These are phyloP conservation scores for Fusarium scirpi DNA, from an alignment of 2,329 filamentous ascomycete genomes.

Conservation along the genomic window DNA sequence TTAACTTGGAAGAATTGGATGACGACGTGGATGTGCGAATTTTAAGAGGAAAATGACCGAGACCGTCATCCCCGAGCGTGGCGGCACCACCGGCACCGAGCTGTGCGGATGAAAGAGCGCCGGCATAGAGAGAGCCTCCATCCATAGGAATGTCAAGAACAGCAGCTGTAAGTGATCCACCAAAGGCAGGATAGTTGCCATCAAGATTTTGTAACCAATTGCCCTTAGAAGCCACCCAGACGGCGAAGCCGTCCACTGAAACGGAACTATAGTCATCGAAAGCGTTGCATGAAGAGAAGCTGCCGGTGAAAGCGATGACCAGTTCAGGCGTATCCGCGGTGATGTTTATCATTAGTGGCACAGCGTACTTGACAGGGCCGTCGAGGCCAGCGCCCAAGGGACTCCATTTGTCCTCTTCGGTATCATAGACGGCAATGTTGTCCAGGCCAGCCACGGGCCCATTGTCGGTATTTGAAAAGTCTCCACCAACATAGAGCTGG, in stretches of 20 bases:
- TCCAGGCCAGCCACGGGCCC: constrained; percentile 73
- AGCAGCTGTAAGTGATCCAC: constrained; percentile 77
- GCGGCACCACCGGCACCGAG: constrained; percentile 79
- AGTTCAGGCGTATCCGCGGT: constrained; percentile 75
- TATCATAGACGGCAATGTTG: constrained; percentile 82
- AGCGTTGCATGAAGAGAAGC: constrained; percentile 78
- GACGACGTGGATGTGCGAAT: constrained; percentile 55
- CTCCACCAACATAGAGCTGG: constrained; percentile 83
- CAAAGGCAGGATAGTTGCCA: constrained; percentile 72
- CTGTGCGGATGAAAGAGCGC: constrained; percentile 83
- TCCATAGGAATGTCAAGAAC: constrained; percentile 73
- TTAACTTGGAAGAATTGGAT: constrained; percentile 53
- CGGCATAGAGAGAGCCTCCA: constrained; percentile 79
- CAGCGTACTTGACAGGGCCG: constrained; percentile 79
- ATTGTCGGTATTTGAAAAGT: constrained; percentile 80
- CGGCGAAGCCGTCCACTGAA: constrained; percentile 79
- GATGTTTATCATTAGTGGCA: constrained; percentile 83
- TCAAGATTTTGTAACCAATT: constrained; percentile 91
- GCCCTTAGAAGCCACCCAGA: constrained; percentile 87
- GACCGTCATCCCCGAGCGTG: constrained; percentile 66
- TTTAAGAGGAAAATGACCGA: constrained; percentile 70
- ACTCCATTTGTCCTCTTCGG: constrained; percentile 75
- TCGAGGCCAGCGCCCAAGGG: constrained; percentile 88
- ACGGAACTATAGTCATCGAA: constrained; percentile 73
- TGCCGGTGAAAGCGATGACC: constrained; percentile 82